A percentile compares a stretch with the other conserved stretches of the same genome.
Evolutionary conservation across 495 filamentous ascomycete genomes (phyloP).

Genomic region (Penicillium paxilli): DNA sequence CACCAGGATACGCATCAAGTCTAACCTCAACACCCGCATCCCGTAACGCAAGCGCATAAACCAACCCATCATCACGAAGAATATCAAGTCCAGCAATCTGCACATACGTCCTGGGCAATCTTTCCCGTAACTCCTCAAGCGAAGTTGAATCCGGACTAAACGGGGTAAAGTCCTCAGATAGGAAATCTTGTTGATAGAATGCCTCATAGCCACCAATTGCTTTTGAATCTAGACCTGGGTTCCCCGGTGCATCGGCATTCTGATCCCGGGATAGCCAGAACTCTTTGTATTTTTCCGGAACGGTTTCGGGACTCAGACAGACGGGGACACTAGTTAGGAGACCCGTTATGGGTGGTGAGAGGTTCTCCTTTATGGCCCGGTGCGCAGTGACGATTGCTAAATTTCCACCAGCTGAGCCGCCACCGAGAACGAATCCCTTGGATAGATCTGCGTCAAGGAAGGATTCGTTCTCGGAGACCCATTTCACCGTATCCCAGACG

Average conservation of each 20-base stretch:
- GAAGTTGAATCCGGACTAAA: no score
- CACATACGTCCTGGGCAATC: no score
- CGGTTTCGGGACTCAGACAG: slow-evolving; percentile 7
- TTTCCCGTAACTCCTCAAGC: no score
- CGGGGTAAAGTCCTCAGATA: slow-evolving; percentile 13
- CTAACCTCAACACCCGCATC: slow-evolving; percentile 36
- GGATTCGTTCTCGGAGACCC: slow-evolving; percentile 42
- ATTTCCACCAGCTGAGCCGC: slow-evolving; percentile 50
- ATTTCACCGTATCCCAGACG: slow-evolving; percentile 49
- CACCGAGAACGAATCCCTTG: slow-evolving; percentile 51
- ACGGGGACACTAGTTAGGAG: slow-evolving; percentile 42
- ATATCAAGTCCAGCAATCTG: slow-evolving; percentile 39
- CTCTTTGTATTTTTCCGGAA: slow-evolving; percentile 29
- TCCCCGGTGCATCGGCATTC: slow-evolving; percentile 28
- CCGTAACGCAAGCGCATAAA: slow-evolving; percentile 34
- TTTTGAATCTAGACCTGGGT: neutral
- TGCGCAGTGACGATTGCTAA: slow-evolving; percentile 42
- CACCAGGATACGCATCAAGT: slow-evolving; percentile 41
- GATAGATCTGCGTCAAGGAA: slow-evolving; percentile 11
- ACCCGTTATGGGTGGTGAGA: slow-evolving; percentile 46
- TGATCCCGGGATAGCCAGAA: slow-evolving; percentile 39
- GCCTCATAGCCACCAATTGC: neutral
- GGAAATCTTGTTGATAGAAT: neutral
- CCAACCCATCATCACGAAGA: slow-evolving; percentile 39
- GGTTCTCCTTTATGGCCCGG: slow-evolving; percentile 39